These are phyloP conservation scores for Biscogniauxia mediterranea DNA, from an alignment of 2,329 filamentous ascomycete genomes.

Conservation along the genomic window DNA sequence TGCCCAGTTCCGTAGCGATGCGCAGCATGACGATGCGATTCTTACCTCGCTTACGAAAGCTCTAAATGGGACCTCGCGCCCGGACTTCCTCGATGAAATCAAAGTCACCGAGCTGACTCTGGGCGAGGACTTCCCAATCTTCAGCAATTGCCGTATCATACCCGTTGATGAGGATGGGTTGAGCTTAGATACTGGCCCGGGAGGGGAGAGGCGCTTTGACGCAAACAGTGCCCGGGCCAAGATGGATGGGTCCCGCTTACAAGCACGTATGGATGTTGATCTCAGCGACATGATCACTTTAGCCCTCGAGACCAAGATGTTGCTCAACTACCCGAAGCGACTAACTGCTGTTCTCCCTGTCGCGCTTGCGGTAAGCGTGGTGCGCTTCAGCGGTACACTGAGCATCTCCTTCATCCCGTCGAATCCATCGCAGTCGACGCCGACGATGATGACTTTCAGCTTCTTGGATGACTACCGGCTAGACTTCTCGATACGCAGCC, in stretches of 20 bases:
- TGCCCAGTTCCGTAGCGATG: conserved; percentile 89
- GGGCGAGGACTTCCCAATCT: conserved; percentile 96
- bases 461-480: conserved; percentile 87
- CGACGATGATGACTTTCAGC: conserved; percentile 90
- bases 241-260: conserved; percentile 70
- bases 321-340: conserved; percentile 92
- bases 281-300: conserved; percentile 93
- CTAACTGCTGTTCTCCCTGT: conserved; percentile 87
- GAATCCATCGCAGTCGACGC: conserved; percentile 64
- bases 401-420: conserved; percentile 90
- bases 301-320: conserved; percentile 87
- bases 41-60: conserved; percentile 80
- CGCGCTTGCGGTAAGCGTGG: conserved; percentile 85
- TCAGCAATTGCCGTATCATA: conserved; percentile 96
- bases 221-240: conserved; percentile 46
- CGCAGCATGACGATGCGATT: conserved; percentile 87
- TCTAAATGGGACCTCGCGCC: conserved; percentile 81
- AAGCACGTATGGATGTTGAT: conserved; percentile 96
- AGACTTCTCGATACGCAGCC: conserved; percentile 76
- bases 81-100: conserved; percentile 91
- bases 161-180: conserved; percentile 80
- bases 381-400: conserved; percentile 90
- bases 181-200: conserved; percentile 42
- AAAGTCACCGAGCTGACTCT: conserved; percentile 89
- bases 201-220: conserved; percentile 49